phyloP scores from a whole-genome alignment of 2,329 filamentous ascomycete species.

The Teratosphaeria nubilosa region DNA sequence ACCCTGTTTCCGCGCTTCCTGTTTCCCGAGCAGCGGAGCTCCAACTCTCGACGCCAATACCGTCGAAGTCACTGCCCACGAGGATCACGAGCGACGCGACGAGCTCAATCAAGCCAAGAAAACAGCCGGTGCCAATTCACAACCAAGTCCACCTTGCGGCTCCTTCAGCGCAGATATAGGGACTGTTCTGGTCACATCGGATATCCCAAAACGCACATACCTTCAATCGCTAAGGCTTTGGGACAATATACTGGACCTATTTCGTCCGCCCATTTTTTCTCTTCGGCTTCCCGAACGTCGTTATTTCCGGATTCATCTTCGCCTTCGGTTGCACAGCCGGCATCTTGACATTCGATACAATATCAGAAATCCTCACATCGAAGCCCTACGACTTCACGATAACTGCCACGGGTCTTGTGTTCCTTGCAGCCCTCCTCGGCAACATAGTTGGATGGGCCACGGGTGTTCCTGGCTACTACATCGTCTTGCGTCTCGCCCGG shows the following conservation, averaged over 20 bases:
- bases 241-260: neutral
- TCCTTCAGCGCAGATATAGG: neutral
- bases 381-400: constrained; percentile 29
- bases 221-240: neutral
- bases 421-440: constrained; percentile 27
- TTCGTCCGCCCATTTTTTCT: neutral
- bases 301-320: neutral
- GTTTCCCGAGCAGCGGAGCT: neutral
- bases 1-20: neutral
- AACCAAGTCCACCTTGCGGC: neutral
- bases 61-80: neutral
- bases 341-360: neutral
- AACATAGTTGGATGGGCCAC: constrained; percentile 27
- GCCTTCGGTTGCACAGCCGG: neutral
- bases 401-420: constrained; percentile 29
- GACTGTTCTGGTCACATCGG: neutral
- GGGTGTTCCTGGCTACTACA: constrained; percentile 26
- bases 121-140: neutral
- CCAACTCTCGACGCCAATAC: neutral
- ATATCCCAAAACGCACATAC: neutral
- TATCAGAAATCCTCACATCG: constrained; percentile 23
- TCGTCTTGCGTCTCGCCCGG: constrained; percentile 26
- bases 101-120: neutral
- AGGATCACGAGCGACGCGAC: neutral
- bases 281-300: neutral